phyloP scores from a whole-genome alignment of 2,329 filamentous ascomycete species.

The Colletotrichum chrysophilum region DNA sequence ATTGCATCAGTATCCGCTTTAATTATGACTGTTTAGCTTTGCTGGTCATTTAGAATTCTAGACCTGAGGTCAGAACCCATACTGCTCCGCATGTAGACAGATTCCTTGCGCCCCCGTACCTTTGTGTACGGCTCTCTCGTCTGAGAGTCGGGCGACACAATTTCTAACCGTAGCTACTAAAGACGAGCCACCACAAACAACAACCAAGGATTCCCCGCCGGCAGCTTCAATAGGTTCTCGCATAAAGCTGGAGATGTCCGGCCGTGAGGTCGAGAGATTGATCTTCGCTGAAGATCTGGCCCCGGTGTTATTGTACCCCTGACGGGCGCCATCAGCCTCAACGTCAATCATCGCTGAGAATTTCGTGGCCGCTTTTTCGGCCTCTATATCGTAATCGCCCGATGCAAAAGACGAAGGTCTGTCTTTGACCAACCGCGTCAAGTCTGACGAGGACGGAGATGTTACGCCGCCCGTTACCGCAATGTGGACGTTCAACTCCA shows the following conservation, averaged over 20 bases:
- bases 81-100: constrained; percentile 65
- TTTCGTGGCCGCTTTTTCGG: background rate
- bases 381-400: background rate
- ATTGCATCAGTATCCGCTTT: background rate
- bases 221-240: constrained; percentile 60
- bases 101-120: constrained; percentile 69
- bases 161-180: constrained; percentile 60
- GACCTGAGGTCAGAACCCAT: constrained; percentile 47
- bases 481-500: constrained; percentile 59
- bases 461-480: constrained; percentile 39
- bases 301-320: constrained; percentile 28
- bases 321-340: constrained; percentile 3
- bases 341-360: background rate
- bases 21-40: background rate
- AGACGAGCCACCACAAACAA: constrained; percentile 64
- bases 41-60: background rate
- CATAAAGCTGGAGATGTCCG: constrained; percentile 57
- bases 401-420: background rate
- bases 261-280: constrained; percentile 24
- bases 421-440: background rate
- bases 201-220: constrained; percentile 65
- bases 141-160: constrained; percentile 59
- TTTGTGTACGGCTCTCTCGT: constrained; percentile 68
- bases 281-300: background rate
- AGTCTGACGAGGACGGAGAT: background rate